Percentiles rank a stretch among this genome's conserved stretches.
Evolutionary conservation across 208 protist species (phyloP).

Genomic region (Trypanosoma scelopori): DNA sequence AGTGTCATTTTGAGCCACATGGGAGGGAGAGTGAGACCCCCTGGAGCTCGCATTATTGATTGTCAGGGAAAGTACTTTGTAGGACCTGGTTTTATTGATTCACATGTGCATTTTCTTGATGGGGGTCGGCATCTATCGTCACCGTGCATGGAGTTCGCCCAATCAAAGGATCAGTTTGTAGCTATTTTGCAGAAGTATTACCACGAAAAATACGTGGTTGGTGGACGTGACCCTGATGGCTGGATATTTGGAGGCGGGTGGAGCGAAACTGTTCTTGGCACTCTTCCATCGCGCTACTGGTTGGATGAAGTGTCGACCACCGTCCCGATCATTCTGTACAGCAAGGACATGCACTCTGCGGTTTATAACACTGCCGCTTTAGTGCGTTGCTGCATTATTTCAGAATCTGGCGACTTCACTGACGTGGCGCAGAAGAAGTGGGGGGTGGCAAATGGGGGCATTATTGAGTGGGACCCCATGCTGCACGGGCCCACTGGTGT

Average conservation of each 20-base stretch:
- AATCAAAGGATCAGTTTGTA: constrained; percentile 33
- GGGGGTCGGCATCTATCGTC: constrained; percentile 43
- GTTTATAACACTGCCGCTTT: constrained; percentile 60
- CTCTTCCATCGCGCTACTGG: constrained; percentile 48
- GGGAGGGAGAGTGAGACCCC: constrained; percentile 28
- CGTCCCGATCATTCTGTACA: constrained; percentile 51
- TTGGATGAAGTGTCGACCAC: constrained; percentile 45
- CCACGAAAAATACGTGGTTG: constrained; percentile 11
- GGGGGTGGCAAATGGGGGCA: neutral
- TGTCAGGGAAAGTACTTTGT: constrained; percentile 35
- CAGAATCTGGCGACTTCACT: constrained; percentile 28
- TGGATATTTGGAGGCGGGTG: constrained; percentile 55
- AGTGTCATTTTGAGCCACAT: constrained; percentile 16
- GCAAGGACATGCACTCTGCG: constrained; percentile 53
- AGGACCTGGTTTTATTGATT: constrained; percentile 67
- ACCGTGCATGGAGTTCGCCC: constrained; percentile 30
- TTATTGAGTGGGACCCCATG: neutral
- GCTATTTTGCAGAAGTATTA: constrained; percentile 35
- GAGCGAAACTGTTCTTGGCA: constrained; percentile 61
- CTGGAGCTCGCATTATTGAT: constrained; percentile 41
- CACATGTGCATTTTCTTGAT: constrained; percentile 61
- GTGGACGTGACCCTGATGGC: constrained; percentile 23
- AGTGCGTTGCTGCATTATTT: constrained; percentile 42
- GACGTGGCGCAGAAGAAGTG: neutral
- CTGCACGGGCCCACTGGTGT: constrained; percentile 50